Evolutionary conservation across 2,329 filamentous ascomycete species (phyloP), one percentile per base, ranked within the genome.

Genomic region (Cercospora sp.): DNA sequence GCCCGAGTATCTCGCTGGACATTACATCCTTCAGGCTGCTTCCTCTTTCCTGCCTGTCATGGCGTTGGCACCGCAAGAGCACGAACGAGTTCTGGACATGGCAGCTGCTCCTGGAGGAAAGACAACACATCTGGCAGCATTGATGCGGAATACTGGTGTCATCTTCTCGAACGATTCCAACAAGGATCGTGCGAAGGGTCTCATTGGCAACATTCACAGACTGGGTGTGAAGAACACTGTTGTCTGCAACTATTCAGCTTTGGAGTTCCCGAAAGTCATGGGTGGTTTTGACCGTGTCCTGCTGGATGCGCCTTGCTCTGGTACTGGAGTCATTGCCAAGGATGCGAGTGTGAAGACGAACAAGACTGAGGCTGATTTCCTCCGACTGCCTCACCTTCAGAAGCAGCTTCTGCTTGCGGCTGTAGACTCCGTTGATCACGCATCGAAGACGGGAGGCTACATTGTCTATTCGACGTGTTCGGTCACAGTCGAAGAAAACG

Each of bases 21-120:
- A 99, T 80, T 99, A 99, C 83, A 98, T 99, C 75, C 87, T 99
- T 12, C 95, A 99, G 83, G 95, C 95, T 0, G 95, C 95, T 0
- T 96, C 92, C 5, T 97, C 94, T 18, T 99, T 99, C 84, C 86
- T 99, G 60, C 95, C 95, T 71, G 95, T 97, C 76, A 98, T 99
- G 93, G 94, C 95, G 9, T 87, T 99, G 12, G 94, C 92, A 5
- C 95, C 95, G 0, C 94, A 98, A 81, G 92, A 97, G 80, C 87
- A 93, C 74, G 94, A 99, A 83, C 89, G 95, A 40, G 87, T 96
- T 61, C 89, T 99, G 64, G 94, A 97, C 84, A 90, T 98, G 94
- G 93, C 95, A 62, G 91, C 95, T 73, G 94, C 94, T 69, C 94
- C 94, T 68, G 94, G 94, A 83, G 94, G 94, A 81, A 98, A 98